Evolutionary conservation across 371 early-diverging fungal genomes (phyloP), one percentile per base, ranked within the genome.

Genomic region (Syncephalis fuscata): DNA sequence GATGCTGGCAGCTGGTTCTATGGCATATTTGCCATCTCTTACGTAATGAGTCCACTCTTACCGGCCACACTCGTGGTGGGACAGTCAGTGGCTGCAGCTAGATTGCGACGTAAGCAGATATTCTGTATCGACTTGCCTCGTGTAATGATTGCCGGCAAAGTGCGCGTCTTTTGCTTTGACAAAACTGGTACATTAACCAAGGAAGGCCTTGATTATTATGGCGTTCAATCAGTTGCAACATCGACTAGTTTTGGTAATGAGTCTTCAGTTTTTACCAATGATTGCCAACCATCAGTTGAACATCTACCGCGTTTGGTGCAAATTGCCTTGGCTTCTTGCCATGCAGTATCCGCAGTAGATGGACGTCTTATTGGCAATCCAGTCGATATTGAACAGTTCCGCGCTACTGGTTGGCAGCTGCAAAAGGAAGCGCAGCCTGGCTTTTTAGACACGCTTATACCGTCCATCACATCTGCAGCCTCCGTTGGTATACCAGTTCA

Each of bases 101-200:
- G 88, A 57, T 60, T 85, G 36, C 58, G 63, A 21, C 61, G 60
- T 40, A 68, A 69, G 51, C 63, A 73, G 11, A 73, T 85, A 3
- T 73, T 68, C 40, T 83, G 82, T 49, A 79, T 84, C 16, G 86
- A 85, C 52, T 65, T 80, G 24, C 68, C 71, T 32, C 67, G 93
- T 37, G 85, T 92, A 52, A 75, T 85, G 49, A 63, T 65, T 39
- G 63, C 71, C 22, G 57, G 60, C 50, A 50, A 50, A 21, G 64
- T 93, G 38, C 86, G 92, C 65, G 75, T 95, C 25, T 88, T 92
- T 54, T 92, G 90, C 58, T 95, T 89, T 66, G 86, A 86, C 65
- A 86, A 86, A 61, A 86, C 86, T 0, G 86, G 86, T 11, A 86
- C 86, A 0, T 46, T 86, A 44, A 86, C 86, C 2, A 62, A 50